Conservation (phyloP, 495 filamentous ascomycete genomes). For the Aspergillus ostianus region DNA sequence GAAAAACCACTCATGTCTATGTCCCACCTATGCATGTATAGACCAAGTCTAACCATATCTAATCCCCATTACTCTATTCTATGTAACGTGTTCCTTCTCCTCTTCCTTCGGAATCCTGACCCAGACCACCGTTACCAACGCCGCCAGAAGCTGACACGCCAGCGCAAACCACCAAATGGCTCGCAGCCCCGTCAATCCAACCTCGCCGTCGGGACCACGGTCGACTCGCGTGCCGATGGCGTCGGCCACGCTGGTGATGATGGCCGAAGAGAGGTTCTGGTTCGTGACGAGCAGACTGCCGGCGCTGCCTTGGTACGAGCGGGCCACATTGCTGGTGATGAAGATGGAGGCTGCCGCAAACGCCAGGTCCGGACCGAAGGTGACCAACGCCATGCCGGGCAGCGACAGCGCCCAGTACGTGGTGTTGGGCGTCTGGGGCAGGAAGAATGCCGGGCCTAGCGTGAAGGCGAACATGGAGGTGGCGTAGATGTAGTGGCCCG, state of each 20-base stretch:
- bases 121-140: slow-evolving; percentile 38
- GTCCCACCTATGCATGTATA: not conserved
- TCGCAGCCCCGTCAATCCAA: slow-evolving; percentile 41
- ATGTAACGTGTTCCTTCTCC: slow-evolving; percentile 50
- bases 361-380: slow-evolving; percentile 33
- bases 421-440: slow-evolving; percentile 29
- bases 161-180: slow-evolving; percentile 52
- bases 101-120: slow-evolving; percentile 49
- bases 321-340: slow-evolving; percentile 32
- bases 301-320: slow-evolving; percentile 36
- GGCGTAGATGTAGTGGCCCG: slow-evolving; percentile 49
- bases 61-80: not conserved
- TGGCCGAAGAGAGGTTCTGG: slow-evolving; percentile 38
- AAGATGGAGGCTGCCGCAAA: slow-evolving; percentile 37
- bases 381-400: slow-evolving; percentile 30
- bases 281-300: slow-evolving; percentile 35
- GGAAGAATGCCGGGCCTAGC: slow-evolving; percentile 34
- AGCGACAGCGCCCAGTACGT: slow-evolving; percentile 33
- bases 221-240: slow-evolving; percentile 45
- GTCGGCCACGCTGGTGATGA: slow-evolving; percentile 45
- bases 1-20: not conserved
- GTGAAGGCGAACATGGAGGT: slow-evolving; percentile 34
- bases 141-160: slow-evolving; percentile 35
- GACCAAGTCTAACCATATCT: not conserved
- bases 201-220: slow-evolving; percentile 28